Percentiles rank a stretch among this genome's conserved stretches.
These are phyloP conservation scores for Henckelia pumila DNA, from an alignment of 257 asterid genomes.

Conservation along the genomic window DNA sequence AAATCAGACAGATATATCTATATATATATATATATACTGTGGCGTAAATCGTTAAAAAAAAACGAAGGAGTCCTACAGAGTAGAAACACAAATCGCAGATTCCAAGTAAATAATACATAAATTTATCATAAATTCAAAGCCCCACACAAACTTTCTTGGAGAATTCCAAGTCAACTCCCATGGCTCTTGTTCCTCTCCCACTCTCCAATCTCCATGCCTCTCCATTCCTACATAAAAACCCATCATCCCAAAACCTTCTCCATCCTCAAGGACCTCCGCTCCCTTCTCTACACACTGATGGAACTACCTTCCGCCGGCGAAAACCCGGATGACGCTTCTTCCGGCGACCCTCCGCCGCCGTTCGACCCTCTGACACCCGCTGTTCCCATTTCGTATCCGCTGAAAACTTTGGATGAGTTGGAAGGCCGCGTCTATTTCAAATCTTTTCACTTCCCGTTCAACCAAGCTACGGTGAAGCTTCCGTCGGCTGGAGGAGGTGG, in stretches of 20 bases:
- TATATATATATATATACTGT: too few relatives aligned
- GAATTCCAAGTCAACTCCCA: constrained; percentile 22
- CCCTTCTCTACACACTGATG: constrained; percentile 34
- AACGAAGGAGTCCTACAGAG: too few relatives aligned
- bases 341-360: constrained; percentile 44
- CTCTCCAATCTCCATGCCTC: constrained; percentile 31
- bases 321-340: constrained; percentile 9
- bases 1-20: too few relatives aligned
- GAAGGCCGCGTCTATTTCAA: constrained; percentile 69
- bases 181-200: constrained; percentile 16
- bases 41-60: too few relatives aligned
- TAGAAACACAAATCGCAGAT: too few relatives aligned
- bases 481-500: constrained; percentile 25
- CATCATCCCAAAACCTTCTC: constrained; percentile 47
- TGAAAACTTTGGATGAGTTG: constrained; percentile 73
- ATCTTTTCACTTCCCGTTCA: constrained; percentile 61
- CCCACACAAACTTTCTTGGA: not conserved
- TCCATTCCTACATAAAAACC: constrained; percentile 41
- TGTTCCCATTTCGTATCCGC: constrained; percentile 72
- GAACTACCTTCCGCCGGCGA: constrained; percentile 12
- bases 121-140: not conserved
- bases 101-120: not conserved
- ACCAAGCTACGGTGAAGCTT: not conserved
- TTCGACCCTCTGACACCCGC: constrained; percentile 66
- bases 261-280: constrained; percentile 37